Base-by-base conservation (phyloP, 1,139 yeast genomes). In the Dujonia santamariae region DNA sequence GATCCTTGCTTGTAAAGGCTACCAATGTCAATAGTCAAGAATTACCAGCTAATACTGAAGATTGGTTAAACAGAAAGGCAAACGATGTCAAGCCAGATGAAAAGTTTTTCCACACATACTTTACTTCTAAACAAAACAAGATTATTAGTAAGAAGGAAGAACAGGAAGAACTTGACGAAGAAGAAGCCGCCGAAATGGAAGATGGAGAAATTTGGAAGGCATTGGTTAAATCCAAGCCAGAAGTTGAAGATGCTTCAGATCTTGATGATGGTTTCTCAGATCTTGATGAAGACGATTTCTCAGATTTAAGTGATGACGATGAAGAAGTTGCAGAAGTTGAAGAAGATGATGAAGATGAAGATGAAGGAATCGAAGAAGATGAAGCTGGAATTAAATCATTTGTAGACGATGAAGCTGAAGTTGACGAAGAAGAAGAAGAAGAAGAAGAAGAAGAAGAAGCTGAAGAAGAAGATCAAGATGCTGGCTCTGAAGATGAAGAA, bases 191-290 rank as follows among this genome's bases (percentile, higher is more conserved):
- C 32, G 85, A 75, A 22, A 54, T 78, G 48, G 80, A 76, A 42
- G 95, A 88, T 50, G 94, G 80, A 31, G 88, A 82, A 43, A 85
- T 87, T 28, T 88, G 96, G 96, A 67, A 79, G 48, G 97, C 96
- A 0, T 69, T 88, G 53, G 95, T 88, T 24, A 77, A 80, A 50
- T 84, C 95, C 28, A 78, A 78, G 46, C 95, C 96, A 0, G 95
- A 84, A 37, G 79, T 85, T 37, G 95, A 84, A 43, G 68, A 56
- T 19, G 78, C 59, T 15, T 70, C 67, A 12, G 77, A 62, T 21
- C 72, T 61, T 9, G 67, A 58, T 6, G 75, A 68, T 36, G 77
- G 67, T 11, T 53, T 65, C 37, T 61, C 68, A 23, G 81, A 70
- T 38, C 59, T 72, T 30, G 85, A 72, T 42, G 78, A 72, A 41